Evolutionary conservation across 2,329 filamentous ascomycete genomes (phyloP), one percentile per base, ranked within the genome.

Genomic region (Colletotrichum incanum): DNA sequence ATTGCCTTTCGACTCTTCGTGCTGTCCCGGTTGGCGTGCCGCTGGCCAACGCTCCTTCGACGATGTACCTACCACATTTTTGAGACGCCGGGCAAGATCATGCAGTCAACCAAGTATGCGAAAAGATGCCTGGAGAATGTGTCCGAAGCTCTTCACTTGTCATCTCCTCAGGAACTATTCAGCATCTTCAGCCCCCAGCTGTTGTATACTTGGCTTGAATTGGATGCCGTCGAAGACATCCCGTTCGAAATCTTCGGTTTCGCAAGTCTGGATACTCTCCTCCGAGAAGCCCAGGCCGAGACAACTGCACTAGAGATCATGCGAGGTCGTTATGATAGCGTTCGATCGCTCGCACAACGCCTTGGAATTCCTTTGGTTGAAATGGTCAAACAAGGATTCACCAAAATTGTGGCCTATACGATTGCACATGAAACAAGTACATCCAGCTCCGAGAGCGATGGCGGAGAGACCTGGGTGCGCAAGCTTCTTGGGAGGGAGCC

Each of bases 61-160:
- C 91, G 93, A 74, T 95, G 94, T 75, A 93, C 97, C 23, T 99
- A 98, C 80, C 93, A 96, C 80, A 95, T 98, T 28, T 98, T 98
- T 76, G 96, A 98, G 80, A 94, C 93, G 0, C 93, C 95, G 1
- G 94, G 93, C 1, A 91, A 91, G 68, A 90, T 97, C 18, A 82
- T 88, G 3, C 82, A 84, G 14, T 93, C 93, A 8, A 86, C 87
- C 26, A 84, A 86, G 26, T 93, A 98, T 82, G 95, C 96, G 1
- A 89, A 89, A 67, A 88, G 88, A 63, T 97, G 94, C 76, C 86
- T 98, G 54, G 80, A 81, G 5, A 85, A 88, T 16, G 91, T 98
- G 41, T 90, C 95, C 5, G 82, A 80, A 16, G 86, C 88, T 0
- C 87, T 98, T 43, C 83, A 87, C 0, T 87, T 98, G 28, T 81